Percentiles rank a stretch among this genome's conserved stretches.
phyloP scores from a whole-genome alignment of 345 rosid species.

The Cardamine chenopodiifolia region DNA sequence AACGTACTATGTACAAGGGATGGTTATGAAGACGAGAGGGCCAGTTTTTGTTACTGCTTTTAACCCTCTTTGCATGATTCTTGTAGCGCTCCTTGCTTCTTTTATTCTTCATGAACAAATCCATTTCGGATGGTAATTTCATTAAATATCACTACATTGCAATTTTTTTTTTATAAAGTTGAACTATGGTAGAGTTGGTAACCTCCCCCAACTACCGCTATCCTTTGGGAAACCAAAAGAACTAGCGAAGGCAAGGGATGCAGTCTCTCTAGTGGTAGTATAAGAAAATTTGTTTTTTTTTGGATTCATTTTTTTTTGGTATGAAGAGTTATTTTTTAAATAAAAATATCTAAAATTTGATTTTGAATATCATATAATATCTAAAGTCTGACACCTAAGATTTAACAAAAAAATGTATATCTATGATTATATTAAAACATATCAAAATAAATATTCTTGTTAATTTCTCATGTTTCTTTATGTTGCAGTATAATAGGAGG shows the following conservation, averaged over 20 bases:
- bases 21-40: constrained; percentile 72
- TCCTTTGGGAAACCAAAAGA: too few relatives aligned
- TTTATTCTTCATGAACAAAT: constrained; percentile 61
- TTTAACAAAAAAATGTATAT: too few relatives aligned
- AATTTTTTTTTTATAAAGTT: neutral
- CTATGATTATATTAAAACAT: neutral
- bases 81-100: constrained; percentile 60
- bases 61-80: constrained; percentile 79
- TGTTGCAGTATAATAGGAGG: constrained; percentile 64
- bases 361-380: too few relatives aligned
- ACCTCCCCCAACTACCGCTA: too few relatives aligned
- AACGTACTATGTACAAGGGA: constrained; percentile 74
- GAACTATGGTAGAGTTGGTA: too few relatives aligned
- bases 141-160: neutral
- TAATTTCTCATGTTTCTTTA: neutral
- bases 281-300: too few relatives aligned
- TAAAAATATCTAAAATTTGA: too few relatives aligned
- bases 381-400: neutral
- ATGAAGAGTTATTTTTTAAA: too few relatives aligned
- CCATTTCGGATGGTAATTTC: constrained; percentile 73
- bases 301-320: too few relatives aligned
- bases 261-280: too few relatives aligned
- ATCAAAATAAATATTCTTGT: neutral
- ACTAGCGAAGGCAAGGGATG: too few relatives aligned
- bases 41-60: constrained; percentile 80